Conservation (phyloP, 1,139 yeast genomes). For the Eremothecium sinecaudum region DNA sequence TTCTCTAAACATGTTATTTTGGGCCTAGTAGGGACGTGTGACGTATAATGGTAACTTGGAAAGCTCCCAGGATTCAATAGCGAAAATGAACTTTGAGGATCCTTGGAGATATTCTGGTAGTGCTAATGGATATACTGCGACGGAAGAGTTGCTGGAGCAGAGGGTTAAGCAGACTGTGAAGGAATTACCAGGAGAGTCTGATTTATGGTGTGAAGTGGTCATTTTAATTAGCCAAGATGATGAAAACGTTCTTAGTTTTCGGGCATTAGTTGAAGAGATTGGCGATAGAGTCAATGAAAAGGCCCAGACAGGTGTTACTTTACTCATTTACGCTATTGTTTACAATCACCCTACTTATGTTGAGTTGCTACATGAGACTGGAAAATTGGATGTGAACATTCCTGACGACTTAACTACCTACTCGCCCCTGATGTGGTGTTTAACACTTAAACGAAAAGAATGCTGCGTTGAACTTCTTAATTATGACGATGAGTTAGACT, state of each 20-base stretch:
- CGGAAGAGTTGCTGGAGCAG: neutral
- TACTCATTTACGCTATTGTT: slow-evolving; percentile 23
- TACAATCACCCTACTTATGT: slow-evolving; percentile 23
- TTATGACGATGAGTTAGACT: slow-evolving; percentile 35
- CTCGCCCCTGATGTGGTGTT: slow-evolving; percentile 45
- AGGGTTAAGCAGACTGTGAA: slow-evolving; percentile 6
- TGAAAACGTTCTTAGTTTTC: slow-evolving; percentile 18
- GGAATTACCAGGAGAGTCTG: slow-evolving; percentile 1
- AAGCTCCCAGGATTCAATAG: too few relatives aligned
- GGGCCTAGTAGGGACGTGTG: too few relatives aligned
- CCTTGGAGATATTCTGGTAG: slow-evolving; percentile 6
- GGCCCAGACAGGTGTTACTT: slow-evolving; percentile 21
- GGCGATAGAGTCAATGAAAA: slow-evolving; percentile 17
- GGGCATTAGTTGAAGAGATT: slow-evolving; percentile 10
- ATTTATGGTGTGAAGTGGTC: slow-evolving; percentile 20
- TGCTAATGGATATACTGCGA: neutral
- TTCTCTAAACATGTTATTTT: too few relatives aligned
- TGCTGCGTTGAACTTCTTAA: slow-evolving; percentile 33
- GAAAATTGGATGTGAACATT: slow-evolving; percentile 30
- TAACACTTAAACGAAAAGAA: slow-evolving; percentile 32
- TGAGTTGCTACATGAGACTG: slow-evolving; percentile 34
- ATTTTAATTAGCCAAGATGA: slow-evolving; percentile 17
- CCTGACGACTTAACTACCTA: slow-evolving; percentile 35
- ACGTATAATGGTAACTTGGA: too few relatives aligned
- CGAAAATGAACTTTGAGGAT: slow-evolving; percentile 8